Evolutionary conservation across 805 yeast genomes (phyloP).

Genomic region (Saccharomycopsis sp.): DNA sequence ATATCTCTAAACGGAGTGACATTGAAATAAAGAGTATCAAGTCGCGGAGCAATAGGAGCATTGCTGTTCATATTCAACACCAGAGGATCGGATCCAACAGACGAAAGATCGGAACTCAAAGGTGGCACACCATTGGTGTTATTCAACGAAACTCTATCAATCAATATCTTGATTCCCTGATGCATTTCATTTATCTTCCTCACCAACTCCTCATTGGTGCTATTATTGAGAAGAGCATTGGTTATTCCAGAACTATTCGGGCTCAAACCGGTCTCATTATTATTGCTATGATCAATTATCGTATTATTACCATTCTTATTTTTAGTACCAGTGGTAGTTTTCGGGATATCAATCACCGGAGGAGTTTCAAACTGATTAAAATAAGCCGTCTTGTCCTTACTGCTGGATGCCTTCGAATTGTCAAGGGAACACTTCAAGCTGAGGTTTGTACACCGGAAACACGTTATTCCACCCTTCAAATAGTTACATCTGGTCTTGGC

Average conservation of each 20-base stretch:
- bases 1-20: slow-evolving; percentile 1
- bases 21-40: neutral
- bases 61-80: neutral
- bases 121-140: neutral
- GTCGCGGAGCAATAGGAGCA: neutral
- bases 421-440: neutral
- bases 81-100: neutral
- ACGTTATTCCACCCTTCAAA: neutral
- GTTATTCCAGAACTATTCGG: neutral
- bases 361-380: neutral
- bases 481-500: neutral
- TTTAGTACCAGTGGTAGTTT: neutral
- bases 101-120: neutral
- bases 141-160: neutral
- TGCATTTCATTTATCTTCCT: neutral
- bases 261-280: neutral
- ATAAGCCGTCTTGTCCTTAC: neutral
- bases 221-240: neutral
- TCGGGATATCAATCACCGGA: neutral
- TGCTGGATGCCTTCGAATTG: neutral
- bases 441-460: neutral
- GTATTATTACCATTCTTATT: neutral
- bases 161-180: neutral
- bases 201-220: neutral
- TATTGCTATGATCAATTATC: neutral